Evolutionary conservation across 257 asterid species (phyloP).

Genomic region (Lavandula angustifolia): DNA sequence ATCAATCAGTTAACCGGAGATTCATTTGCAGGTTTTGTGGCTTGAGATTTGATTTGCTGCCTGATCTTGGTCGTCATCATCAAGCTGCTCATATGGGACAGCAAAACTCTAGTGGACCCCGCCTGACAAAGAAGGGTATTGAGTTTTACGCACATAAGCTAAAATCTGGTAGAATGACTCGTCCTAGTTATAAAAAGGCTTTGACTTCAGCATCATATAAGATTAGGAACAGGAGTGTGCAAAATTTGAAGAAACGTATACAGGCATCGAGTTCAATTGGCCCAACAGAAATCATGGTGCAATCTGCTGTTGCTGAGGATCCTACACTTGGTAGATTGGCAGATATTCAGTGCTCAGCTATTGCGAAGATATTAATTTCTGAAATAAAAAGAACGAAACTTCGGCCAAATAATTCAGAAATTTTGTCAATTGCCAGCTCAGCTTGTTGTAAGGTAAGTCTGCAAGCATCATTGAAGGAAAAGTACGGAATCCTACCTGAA

Average conservation of each 20-base stretch:
- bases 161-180: constrained; percentile 82
- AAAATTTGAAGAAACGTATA: constrained; percentile 68
- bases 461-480: constrained; percentile 62
- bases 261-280: constrained; percentile 51
- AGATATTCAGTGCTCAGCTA: constrained; percentile 83
- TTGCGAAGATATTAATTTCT: constrained; percentile 73
- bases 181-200: constrained; percentile 71
- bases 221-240: constrained; percentile 73
- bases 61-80: constrained; percentile 99
- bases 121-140: constrained; percentile 75
- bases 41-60: constrained; percentile 89
- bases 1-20: constrained; percentile 56
- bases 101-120: constrained; percentile 52
- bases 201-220: constrained; percentile 69
- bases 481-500: constrained; percentile 71
- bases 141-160: constrained; percentile 72
- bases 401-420: constrained; percentile 78
- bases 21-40: constrained; percentile 90
- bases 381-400: constrained; percentile 76
- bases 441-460: constrained; percentile 82
- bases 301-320: constrained; percentile 51
- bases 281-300: constrained; percentile 44
- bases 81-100: constrained; percentile 98
- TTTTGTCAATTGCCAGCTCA: constrained; percentile 66
- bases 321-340: constrained; percentile 65